phyloP scores from a whole-genome alignment of 2,329 filamentous ascomycete genomes.

The Zymoseptoria crescenta region DNA sequence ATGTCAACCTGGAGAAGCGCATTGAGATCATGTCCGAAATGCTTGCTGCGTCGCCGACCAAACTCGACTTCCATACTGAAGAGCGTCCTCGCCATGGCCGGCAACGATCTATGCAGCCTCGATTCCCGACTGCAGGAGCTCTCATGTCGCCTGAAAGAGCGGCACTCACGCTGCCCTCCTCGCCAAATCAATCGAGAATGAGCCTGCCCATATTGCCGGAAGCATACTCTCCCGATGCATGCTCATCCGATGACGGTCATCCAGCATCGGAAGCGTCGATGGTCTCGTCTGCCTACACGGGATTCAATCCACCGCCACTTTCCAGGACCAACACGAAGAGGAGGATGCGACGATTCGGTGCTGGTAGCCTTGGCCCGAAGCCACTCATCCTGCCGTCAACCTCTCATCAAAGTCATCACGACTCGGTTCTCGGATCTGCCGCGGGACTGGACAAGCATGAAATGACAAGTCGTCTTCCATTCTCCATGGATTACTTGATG shows the following conservation, averaged over 20 bases:
- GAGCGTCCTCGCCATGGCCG: conserved; percentile 21
- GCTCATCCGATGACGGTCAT: conserved; percentile 12
- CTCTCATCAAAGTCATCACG: conserved; percentile 13
- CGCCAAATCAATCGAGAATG: conserved; percentile 6
- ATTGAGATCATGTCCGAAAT: conserved; percentile 33
- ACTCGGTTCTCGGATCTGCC: conserved; percentile 1
- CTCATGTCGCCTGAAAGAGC: conserved; percentile 22
- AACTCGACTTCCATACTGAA: conserved; percentile 27
- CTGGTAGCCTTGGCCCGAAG: conserved; percentile 27
- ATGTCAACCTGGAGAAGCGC: conserved; percentile 32
- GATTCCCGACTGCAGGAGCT: conserved; percentile 28
- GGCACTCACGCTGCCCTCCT: conserved; percentile 10
- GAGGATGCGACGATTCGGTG: conserved; percentile 31
- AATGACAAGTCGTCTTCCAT: background rate
- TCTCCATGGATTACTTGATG: background rate
- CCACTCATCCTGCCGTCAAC: conserved; percentile 30
- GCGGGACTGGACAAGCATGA: background rate
- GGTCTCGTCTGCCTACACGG: background rate
- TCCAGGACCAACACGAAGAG: conserved; percentile 17
- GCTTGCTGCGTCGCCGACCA: conserved; percentile 31
- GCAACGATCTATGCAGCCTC: conserved; percentile 27
- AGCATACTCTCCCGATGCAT: conserved; percentile 13
- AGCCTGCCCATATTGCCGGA: conserved; percentile 10
- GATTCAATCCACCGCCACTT: background rate
- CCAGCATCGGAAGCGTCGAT: conserved; percentile 7